Conservation (phyloP, 2,329 filamentous ascomycete genomes). For the Diplodia intermedia region DNA sequence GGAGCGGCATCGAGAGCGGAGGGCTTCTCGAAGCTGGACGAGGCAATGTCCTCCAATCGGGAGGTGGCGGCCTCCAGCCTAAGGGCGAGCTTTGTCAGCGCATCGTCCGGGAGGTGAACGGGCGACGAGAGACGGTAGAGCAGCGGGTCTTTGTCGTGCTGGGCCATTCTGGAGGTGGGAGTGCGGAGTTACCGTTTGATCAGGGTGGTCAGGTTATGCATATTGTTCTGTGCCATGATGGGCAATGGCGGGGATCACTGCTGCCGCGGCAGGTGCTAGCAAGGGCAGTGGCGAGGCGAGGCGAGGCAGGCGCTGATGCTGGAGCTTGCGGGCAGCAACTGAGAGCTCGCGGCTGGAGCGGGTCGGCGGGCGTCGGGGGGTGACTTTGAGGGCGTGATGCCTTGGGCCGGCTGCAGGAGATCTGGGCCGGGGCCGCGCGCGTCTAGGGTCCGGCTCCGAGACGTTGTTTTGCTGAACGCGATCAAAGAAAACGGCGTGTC, state of each 20-base stretch:
- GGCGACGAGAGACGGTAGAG: conserved; percentile 35
- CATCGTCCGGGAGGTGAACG: conserved; percentile 43
- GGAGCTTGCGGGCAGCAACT: conserved; percentile 26
- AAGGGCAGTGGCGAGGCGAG: conserved; percentile 35
- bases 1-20: conserved; percentile 51
- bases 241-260: conserved; percentile 40
- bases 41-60: conserved; percentile 93
- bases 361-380: conserved; percentile 12
- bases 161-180: conserved; percentile 35
- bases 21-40: conserved; percentile 67
- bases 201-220: conserved; percentile 95
- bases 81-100: conserved; percentile 58
- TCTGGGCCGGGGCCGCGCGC: conserved; percentile 14
- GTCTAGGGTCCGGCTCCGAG: conserved; percentile 13
- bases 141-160: conserved; percentile 34
- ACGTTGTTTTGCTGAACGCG: not conserved
- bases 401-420: conserved; percentile 10
- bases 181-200: conserved; percentile 85
- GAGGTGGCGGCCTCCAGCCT: conserved; percentile 98
- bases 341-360: conserved; percentile 23
- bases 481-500: conserved; percentile 16
- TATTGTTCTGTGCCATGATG: conserved; percentile 77
- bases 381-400: conserved; percentile 1
- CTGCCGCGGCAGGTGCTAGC: conserved; percentile 21
- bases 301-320: conserved; percentile 34